These are phyloP conservation scores for Knufia fluminis DNA, from an alignment of 2,329 filamentous ascomycete species.

Conservation along the genomic window DNA sequence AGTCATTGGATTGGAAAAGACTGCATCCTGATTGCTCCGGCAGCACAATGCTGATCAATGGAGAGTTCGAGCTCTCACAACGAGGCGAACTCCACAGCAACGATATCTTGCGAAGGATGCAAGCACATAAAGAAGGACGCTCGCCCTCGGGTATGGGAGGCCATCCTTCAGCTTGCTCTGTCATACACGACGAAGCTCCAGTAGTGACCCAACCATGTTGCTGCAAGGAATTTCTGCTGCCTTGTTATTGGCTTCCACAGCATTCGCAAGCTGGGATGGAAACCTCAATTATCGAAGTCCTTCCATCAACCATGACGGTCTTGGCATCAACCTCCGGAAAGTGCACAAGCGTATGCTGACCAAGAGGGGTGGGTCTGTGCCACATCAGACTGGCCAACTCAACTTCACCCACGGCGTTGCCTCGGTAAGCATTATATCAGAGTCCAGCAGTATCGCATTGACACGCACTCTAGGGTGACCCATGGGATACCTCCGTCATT, in stretches of 20 bases:
- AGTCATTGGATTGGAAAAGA: no score
- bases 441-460: not conserved
- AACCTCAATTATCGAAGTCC: constrained; percentile 61
- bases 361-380: constrained; percentile 24
- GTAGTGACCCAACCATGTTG: not conserved
- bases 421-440: constrained; percentile 23
- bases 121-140: no score
- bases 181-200: no score
- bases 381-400: constrained; percentile 38
- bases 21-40: no score
- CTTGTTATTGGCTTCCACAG: constrained; percentile 13
- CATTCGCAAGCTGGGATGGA: constrained; percentile 24
- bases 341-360: constrained; percentile 47
- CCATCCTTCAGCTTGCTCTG: no score
- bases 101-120: no score
- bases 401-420: constrained; percentile 56
- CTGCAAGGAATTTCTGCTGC: not conserved
- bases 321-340: constrained; percentile 54
- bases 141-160: no score
- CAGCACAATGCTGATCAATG: no score
- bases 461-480: constrained; percentile 25
- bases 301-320: constrained; percentile 50
- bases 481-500: constrained; percentile 32
- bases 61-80: no score
- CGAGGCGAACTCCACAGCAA: no score